Evolutionary conservation across 78 protist species (phyloP), one percentile per base, ranked within the genome.

Genomic region (Dictyostelium purpureum): DNA sequence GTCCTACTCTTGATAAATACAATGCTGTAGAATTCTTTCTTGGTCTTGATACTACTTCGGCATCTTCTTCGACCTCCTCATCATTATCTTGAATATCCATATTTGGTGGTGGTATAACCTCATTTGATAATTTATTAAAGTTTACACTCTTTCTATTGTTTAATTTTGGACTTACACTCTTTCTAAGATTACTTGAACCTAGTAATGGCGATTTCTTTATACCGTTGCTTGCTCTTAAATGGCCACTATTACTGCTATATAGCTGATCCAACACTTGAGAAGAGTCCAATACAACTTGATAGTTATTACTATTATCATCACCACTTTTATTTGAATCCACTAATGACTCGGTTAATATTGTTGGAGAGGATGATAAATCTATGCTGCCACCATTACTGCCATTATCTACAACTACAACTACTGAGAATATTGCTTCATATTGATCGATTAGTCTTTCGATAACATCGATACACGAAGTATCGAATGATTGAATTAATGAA

Each of bases 401-500:
- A n/a, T 37, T 40, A 42, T 73, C 67, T 9, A 31, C 71, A 0
- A 35, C 38, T 18, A 70, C 92, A 33, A 71, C 92, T 6, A 80
- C 38, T 51, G 77, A 71, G 35, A 80, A 85, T 24, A 85, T 73
- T 26, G 66, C 4, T 33, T 85, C 76, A 59, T 85, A 85, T 3
- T 73, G 54, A 59, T 85, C 82, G n/a, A 85, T 73, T 18, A 85
- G 18, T 57, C 66, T 49, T 12, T 37, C 45, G 6, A 85, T 77
- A 19, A 85, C 80, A 38, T 73, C 75, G 21, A 71, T 71, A 35
- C 92, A 85, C 6, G 80, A 61, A 1, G 67, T 11, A 61, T 85
- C 92, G 33, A 73, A 85, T 40, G 92, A 85, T 28, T 74, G 92
- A 49, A 61, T 85, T 12, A 85, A 28, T 21, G 92, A 21, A 12